A percentile compares a stretch with the other conserved stretches of the same genome.
phyloP scores from a whole-genome alignment of 2,329 filamentous ascomycete species.

The Lecanosticta acicola region DNA sequence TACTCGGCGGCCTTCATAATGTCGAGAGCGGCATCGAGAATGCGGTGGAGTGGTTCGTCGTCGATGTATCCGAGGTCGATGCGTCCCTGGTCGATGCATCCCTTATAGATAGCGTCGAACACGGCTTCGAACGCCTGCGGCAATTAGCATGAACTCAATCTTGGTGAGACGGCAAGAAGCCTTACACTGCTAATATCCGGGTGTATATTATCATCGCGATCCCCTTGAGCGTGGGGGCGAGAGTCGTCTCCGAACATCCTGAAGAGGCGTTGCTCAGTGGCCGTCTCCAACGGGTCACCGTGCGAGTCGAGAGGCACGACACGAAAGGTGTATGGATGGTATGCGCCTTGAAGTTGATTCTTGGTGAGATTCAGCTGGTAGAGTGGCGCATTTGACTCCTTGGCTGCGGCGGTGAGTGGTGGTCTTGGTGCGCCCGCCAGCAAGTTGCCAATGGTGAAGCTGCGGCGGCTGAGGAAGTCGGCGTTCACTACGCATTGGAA shows the following conservation, averaged over 20 bases:
- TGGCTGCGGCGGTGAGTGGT: slow-evolving; percentile 27
- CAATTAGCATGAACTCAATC: neutral
- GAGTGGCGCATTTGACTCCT: slow-evolving; percentile 20
- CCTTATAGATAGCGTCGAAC: slow-evolving; percentile 44
- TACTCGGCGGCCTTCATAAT: slow-evolving; percentile 45
- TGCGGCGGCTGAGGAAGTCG: slow-evolving; percentile 28
- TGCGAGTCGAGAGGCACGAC: slow-evolving; percentile 16
- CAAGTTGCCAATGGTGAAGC: slow-evolving; percentile 18
- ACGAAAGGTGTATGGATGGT: slow-evolving; percentile 11
- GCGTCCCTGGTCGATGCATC: slow-evolving; percentile 24
- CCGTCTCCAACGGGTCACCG: slow-evolving; percentile 9
- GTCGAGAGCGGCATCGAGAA: slow-evolving; percentile 38
- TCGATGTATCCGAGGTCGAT: slow-evolving; percentile 37
- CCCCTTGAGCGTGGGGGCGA: neutral
- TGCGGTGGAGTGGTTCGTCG: slow-evolving; percentile 33
- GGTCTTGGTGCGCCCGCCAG: slow-evolving; percentile 24
- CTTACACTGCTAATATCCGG: neutral
- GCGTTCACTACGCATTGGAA: slow-evolving; percentile 39
- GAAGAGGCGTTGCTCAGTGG: neutral
- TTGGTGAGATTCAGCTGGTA: slow-evolving; percentile 23
- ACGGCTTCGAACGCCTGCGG: slow-evolving; percentile 39
- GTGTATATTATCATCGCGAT: no score
- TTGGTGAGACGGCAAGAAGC: neutral
- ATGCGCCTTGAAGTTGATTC: slow-evolving; percentile 8
- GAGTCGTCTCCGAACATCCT: neutral